Conservation (phyloP, 306 rosid genomes). For the Castanea sativa region DNA sequence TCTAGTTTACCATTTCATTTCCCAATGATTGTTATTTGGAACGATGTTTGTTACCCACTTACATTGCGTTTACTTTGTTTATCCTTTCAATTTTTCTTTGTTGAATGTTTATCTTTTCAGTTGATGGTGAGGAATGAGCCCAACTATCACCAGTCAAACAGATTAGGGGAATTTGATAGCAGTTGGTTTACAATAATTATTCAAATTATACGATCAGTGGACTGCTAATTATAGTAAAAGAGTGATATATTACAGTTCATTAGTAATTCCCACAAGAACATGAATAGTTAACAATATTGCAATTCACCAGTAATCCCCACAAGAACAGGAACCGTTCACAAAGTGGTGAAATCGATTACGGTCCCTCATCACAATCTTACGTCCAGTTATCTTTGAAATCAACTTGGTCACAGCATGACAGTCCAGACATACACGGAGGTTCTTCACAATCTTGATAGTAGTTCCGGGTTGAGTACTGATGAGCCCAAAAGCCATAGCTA, state of each 20-base stretch:
- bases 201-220: neutral
- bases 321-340: constrained; percentile 69
- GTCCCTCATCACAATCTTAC: constrained; percentile 76
- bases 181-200: neutral
- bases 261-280: too few relatives aligned
- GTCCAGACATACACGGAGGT: constrained; percentile 74
- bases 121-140: neutral
- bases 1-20: neutral
- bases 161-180: neutral
- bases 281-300: too few relatives aligned
- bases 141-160: neutral
- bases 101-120: neutral
- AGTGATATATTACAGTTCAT: neutral
- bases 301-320: constrained; percentile 78
- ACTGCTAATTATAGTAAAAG: neutral
- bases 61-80: neutral
- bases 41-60: neutral
- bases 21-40: neutral
- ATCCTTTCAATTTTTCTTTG: too few relatives aligned
- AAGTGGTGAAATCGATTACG: constrained; percentile 83
- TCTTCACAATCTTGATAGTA: constrained; percentile 71
- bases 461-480: constrained; percentile 63
- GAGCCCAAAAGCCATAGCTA: constrained; percentile 82
- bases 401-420: constrained; percentile 77
- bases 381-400: constrained; percentile 59